Percentiles rank a stretch among this genome's conserved stretches.
Evolutionary conservation across 768 basidiomycete genomes (phyloP).

Genomic region (Royoungia palumana): DNA sequence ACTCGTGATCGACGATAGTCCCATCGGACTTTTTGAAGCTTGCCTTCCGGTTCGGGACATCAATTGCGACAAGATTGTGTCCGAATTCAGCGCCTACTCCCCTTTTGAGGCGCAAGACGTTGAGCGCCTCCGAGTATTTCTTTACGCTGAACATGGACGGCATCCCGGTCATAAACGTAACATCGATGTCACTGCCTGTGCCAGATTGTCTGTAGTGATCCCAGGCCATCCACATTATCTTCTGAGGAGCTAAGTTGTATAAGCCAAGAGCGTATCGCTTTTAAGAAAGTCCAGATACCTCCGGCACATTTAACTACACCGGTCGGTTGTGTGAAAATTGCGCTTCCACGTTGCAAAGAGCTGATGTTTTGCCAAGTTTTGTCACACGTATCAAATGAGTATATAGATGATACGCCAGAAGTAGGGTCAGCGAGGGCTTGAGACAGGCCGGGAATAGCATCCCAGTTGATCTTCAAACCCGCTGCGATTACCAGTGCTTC

Average conservation of each 20-base stretch:
- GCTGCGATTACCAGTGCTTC: slow-evolving; percentile 87
- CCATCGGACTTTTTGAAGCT: slow-evolving; percentile 82
- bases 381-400: slow-evolving; percentile 86
- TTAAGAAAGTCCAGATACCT: slow-evolving; percentile 41
- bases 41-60: slow-evolving; percentile 67
- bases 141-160: slow-evolving; percentile 96
- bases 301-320: slow-evolving; percentile 93
- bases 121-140: slow-evolving; percentile 88
- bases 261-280: slow-evolving; percentile 1
- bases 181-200: slow-evolving; percentile 52
- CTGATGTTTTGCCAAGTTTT: slow-evolving; percentile 86
- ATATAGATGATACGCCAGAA: slow-evolving; percentile 88
- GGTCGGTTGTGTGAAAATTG: slow-evolving; percentile 93
- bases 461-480: slow-evolving; percentile 86
- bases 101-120: slow-evolving; percentile 72
- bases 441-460: slow-evolving; percentile 66
- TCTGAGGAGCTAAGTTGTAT: slow-evolving; percentile 64
- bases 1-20: slow-evolving; percentile 66
- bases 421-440: slow-evolving; percentile 72
- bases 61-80: slow-evolving; percentile 78
- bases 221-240: slow-evolving; percentile 98
- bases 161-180: slow-evolving; percentile 87
- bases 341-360: slow-evolving; percentile 68
- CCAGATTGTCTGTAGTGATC: slow-evolving; percentile 67
- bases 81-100: slow-evolving; percentile 78